Base-by-base conservation (phyloP, 306 rosid genomes). In the Cicer bijugum region DNA sequence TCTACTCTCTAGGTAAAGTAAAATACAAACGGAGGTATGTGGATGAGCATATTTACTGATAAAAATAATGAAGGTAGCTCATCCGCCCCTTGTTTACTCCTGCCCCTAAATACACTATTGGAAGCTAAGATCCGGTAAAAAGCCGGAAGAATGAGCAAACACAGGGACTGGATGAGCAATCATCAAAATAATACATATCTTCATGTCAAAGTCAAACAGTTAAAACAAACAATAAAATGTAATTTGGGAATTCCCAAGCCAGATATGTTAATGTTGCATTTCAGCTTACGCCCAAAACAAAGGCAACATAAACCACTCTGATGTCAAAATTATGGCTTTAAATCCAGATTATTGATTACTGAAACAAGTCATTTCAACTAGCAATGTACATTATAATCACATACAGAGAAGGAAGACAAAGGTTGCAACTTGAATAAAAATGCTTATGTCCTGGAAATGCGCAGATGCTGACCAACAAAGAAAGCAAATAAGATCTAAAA, bases 251-350 rank as follows among this genome's bases (percentile, higher is more conserved):
- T 28, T 23, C 17, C 8, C 43, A 58, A 58, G 64, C 8, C 17
- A 58, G 28, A 15, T 52, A 58, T 59, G 17, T n/a, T 59, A 59
- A 59, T 59, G 19, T 59, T 17, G 9, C 12, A 35, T 59, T 59
- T 35, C 44, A 59, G 66, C 6, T 35, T 61, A 14, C 12, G 3
- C 23, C 6, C 9, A 37, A 28, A 61, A n/a, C 11, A 61, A 59
- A 33, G 23, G 46, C 23, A 61, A 14, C 38, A 61, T 61, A 37
- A 60, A 61, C 11, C 43, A 59, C 17, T 6, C 5, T 59, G 16
- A 33, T 28, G 43, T 59, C 16, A 28, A 59, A 6, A 59, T 33
- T 33, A 59, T 16, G 28, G 15, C 42, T 59, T 59, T 28, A 28
- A 28, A 57, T 9, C 63, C 37, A 23, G 16, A 11, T 28, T 5